Evolutionary conservation across 2,329 filamentous ascomycete species (phyloP), one percentile per base, ranked within the genome.

Genomic region (Monosporascus sp.): DNA sequence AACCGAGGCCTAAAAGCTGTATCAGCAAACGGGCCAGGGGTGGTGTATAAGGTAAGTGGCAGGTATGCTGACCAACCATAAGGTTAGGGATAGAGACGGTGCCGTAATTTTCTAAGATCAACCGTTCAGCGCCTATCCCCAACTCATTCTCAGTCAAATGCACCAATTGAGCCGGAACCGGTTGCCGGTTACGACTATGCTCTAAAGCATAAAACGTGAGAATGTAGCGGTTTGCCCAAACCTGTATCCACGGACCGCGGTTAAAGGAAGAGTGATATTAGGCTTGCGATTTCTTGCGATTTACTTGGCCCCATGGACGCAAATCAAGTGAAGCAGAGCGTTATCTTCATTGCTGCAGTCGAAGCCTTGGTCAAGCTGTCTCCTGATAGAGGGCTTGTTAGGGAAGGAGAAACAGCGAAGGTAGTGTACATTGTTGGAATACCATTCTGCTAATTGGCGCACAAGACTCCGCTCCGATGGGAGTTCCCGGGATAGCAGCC

Each of bases 381-480:
- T 61, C 57, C 71, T 69, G 49, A 73, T 72, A 1, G 70, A 71
- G 4, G 70, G 70, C 49, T 72, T 71, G 50, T 73, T 70, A 19
- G 73, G 69, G 64, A 73, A 73, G 17, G 71, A 69, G 51, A 73
- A 73, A 55, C 71, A 73, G 20, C 71, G 66, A 5, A 73, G 64
- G n/a, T 70, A 69, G 49, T 73, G 77, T 7, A 37, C 34, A 16
- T 37, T 37, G 34, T 37, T 37, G 16, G 16, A 37, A 37, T 37
- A 37, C 34, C 16, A 16, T 37, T 37, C 34, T 16, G 16, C 34
- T 37, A 37, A 16, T 37, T 37, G 7, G 34, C 34, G 34, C 7
- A 37, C 7, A 16, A 37, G 34, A 7, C 7, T 16, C 16, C 16
- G 7, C 34, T 37, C 34, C 34, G 34, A 7, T 16, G 34, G 34